phyloP scores from a whole-genome alignment of 129 eudicot species.

The Arctium lappa region DNA sequence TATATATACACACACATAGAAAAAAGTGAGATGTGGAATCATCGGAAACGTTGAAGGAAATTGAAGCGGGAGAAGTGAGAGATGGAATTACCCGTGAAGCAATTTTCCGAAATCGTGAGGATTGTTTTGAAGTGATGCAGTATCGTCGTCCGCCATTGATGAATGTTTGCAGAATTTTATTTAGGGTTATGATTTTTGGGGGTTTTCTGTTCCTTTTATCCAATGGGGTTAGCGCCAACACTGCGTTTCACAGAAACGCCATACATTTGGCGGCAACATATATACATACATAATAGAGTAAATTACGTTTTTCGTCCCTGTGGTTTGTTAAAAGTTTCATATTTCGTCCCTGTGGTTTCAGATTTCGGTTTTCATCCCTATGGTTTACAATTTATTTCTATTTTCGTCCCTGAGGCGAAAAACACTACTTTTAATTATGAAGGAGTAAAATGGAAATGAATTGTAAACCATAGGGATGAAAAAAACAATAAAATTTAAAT shows the following conservation, averaged over 20 bases:
- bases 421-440: too few relatives aligned
- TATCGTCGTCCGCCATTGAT: slow-evolving; percentile 22
- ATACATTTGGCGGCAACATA: background rate
- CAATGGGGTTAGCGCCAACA: background rate
- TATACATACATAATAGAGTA: too few relatives aligned
- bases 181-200: background rate
- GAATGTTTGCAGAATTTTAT: background rate
- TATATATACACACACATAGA: background rate
- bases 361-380: too few relatives aligned
- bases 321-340: too few relatives aligned
- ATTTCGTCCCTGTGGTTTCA: too few relatives aligned
- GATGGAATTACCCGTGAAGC: slow-evolving; percentile 56
- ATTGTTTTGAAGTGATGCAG: slow-evolving; percentile 18
- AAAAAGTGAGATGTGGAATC: background rate
- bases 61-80: background rate
- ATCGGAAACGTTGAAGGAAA: background rate
- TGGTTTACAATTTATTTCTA: too few relatives aligned
- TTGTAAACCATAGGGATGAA: too few relatives aligned
- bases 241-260: background rate
- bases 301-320: too few relatives aligned
- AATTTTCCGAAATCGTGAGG: slow-evolving; percentile 45
- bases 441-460: too few relatives aligned
- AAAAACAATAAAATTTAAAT: too few relatives aligned
- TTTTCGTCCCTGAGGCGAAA: too few relatives aligned
- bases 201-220: background rate